Percentiles rank a stretch among this genome's conserved stretches.
Evolutionary conservation across 2,329 filamentous ascomycete genomes (phyloP).

Genomic region (Penicillium psychrosexuale): DNA sequence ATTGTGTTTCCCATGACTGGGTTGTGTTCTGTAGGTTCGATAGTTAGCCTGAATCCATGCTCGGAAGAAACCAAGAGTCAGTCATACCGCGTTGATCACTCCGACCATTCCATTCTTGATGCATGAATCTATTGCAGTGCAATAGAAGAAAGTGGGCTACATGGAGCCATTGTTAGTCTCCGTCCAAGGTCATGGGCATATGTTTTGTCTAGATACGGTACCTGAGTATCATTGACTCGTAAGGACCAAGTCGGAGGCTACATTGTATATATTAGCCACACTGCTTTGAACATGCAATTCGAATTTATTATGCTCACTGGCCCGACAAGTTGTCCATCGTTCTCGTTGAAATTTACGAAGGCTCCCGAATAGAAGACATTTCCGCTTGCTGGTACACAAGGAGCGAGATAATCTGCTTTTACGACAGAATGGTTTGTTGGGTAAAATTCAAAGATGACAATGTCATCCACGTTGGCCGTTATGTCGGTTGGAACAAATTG

Average conservation of each 20-base stretch:
- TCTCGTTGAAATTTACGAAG: constrained; percentile 48
- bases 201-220: constrained; percentile 9
- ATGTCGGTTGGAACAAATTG: constrained; percentile 31
- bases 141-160: constrained; percentile 66
- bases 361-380: constrained; percentile 32
- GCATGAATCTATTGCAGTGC: constrained; percentile 65
- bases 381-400: constrained; percentile 57
- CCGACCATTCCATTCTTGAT: constrained; percentile 67
- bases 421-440: constrained; percentile 64
- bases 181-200: background rate
- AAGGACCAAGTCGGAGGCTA: constrained; percentile 41
- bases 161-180: background rate
- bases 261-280: background rate
- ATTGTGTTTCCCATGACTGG: constrained; percentile 50
- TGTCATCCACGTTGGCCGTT: constrained; percentile 32
- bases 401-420: constrained; percentile 56
- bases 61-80: constrained; percentile 11
- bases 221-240: constrained; percentile 57
- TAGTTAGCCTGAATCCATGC: constrained; percentile 6
- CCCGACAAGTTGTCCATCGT: constrained; percentile 42
- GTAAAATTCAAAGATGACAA: constrained; percentile 58
- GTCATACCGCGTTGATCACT: constrained; percentile 65
- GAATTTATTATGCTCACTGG: constrained; percentile 24
- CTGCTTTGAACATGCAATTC: background rate
- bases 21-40: constrained; percentile 42